These are phyloP conservation scores for Phanerodontia chrysosporium DNA, from an alignment of 768 basidiomycete genomes.

Conservation along the genomic window DNA sequence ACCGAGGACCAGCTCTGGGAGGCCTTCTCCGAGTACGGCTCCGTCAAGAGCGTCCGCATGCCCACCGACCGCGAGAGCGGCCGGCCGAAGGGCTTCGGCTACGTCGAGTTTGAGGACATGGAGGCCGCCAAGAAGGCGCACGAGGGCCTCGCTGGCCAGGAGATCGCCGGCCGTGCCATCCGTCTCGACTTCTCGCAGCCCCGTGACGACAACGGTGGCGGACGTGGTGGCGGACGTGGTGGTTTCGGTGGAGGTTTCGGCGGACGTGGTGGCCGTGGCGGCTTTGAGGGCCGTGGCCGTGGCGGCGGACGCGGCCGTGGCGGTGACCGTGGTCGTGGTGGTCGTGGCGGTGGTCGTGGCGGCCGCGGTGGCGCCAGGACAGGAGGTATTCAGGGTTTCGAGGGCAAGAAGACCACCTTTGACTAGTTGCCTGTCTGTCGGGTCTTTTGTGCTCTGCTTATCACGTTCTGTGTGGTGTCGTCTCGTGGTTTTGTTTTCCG, in stretches of 20 bases:
- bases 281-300: neutral
- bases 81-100: conserved; percentile 91
- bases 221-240: conserved; percentile 34
- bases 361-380: conserved; percentile 46
- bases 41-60: conserved; percentile 81
- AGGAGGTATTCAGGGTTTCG: conserved; percentile 60
- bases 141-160: conserved; percentile 60
- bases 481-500: neutral
- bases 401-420: conserved; percentile 70
- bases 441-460: neutral
- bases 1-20: conserved; percentile 87
- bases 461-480: neutral
- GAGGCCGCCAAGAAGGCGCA: conserved; percentile 80
- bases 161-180: conserved; percentile 77
- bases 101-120: conserved; percentile 87
- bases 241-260: conserved; percentile 26
- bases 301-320: conserved; percentile 34
- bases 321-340: conserved; percentile 36
- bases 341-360: conserved; percentile 36
- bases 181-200: conserved; percentile 88
- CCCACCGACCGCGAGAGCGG: conserved; percentile 93
- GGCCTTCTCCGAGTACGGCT: conserved; percentile 82
- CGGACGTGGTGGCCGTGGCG: conserved; percentile 12
- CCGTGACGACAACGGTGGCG: conserved; percentile 57
- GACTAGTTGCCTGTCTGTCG: conserved; percentile 21